A percentile compares a stretch with the other conserved stretches of the same genome.
These are phyloP conservation scores for Zea mays DNA, from an alignment of 176 grass and related monocot species.

Conservation along the genomic window Zm-B73-REFERENCE-NAM-5.0 NC_050101.1:169910001-169910500, in stretches of 20 bases:
- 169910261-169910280: constrained; percentile 34
- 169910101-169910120: background rate
- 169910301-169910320: constrained; percentile 36
- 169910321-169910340: constrained; percentile 38
- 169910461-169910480: background rate
- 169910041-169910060: background rate
- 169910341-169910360: constrained; percentile 40
- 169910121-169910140: background rate
- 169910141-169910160: background rate
- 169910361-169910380: constrained; percentile 32
- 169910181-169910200: background rate
- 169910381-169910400: constrained; percentile 37
- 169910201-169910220: background rate
- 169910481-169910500: background rate
- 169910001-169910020: no score
- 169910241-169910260: constrained; percentile 37
- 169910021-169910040: background rate
- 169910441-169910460: background rate
- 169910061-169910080: background rate
- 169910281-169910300: constrained; percentile 39
- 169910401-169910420: constrained; percentile 33
- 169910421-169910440: background rate
- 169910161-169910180: background rate
- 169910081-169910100: background rate
- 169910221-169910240: background rate